These are phyloP conservation scores for Sphaerobolus stellatus DNA, from an alignment of 1,284 basidiomycete genomes.

Conservation along the genomic window DNA sequence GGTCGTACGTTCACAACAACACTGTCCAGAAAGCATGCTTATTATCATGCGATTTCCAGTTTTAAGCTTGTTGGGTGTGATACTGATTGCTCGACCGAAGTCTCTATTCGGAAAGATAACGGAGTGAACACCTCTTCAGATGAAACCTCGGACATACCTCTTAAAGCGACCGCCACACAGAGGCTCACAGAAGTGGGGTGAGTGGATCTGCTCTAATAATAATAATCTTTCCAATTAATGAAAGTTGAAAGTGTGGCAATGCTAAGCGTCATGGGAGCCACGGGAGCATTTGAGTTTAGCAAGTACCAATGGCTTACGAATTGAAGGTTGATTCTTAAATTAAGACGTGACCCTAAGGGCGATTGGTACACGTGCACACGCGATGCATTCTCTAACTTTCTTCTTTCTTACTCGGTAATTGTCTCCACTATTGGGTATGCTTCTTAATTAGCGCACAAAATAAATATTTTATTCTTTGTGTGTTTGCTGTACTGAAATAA, in stretches of 20 bases:
- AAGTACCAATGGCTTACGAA: not conserved
- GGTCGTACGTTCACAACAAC: slow-evolving; percentile 46
- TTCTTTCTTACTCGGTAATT: slow-evolving; percentile 41
- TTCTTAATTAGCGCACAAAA: no score
- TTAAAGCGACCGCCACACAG: slow-evolving; percentile 33
- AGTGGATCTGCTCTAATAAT: not conserved
- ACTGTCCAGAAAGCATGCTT: slow-evolving; percentile 24
- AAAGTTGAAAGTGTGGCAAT: slow-evolving; percentile 22
- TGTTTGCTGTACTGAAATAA: no score
- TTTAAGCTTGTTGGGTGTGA: slow-evolving; percentile 48
- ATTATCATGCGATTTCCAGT: slow-evolving; percentile 24
- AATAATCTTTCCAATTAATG: not conserved
- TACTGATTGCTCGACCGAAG: slow-evolving; percentile 47
- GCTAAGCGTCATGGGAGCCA: slow-evolving; percentile 25
- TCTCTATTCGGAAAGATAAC: slow-evolving; percentile 31
- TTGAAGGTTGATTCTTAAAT: not conserved
- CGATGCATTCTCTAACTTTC: slow-evolving; percentile 44
- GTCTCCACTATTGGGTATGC: slow-evolving; percentile 31
- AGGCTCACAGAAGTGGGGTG: slow-evolving; percentile 40
- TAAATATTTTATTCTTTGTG: no score
- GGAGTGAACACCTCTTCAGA: slow-evolving; percentile 8
- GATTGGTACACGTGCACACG: slow-evolving; percentile 42
- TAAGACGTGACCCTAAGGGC: slow-evolving; percentile 40
- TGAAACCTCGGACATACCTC: no score
- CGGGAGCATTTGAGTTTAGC: slow-evolving; percentile 20